phyloP scores from a whole-genome alignment of 495 filamentous ascomycete species.

The Sabuloglossum arenarium region DNA sequence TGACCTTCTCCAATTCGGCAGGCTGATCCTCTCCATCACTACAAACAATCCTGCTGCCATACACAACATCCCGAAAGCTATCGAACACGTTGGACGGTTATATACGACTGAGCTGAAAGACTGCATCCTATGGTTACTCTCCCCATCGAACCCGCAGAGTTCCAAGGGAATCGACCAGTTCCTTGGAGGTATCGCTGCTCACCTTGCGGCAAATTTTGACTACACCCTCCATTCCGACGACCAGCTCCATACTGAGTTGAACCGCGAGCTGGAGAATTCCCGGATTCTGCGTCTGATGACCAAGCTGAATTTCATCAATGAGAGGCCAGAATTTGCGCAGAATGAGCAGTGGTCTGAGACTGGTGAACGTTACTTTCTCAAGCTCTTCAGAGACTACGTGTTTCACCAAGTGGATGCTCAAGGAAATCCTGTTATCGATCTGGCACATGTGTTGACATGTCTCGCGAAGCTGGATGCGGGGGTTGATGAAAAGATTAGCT shows the following conservation, averaged over 20 bases:
- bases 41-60: conserved; percentile 35
- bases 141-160: conserved; percentile 18
- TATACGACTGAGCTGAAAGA: conserved; percentile 59
- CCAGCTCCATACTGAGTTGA: conserved; percentile 43
- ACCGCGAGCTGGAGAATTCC: conserved; percentile 77
- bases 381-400: conserved; percentile 89
- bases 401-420: conserved; percentile 84
- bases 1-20: conserved; percentile 73
- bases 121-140: conserved; percentile 56
- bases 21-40: conserved; percentile 59
- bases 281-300: conserved; percentile 60
- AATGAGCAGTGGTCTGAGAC: conserved; percentile 67
- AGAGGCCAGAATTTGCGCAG: conserved; percentile 65
- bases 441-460: conserved; percentile 65
- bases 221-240: conserved; percentile 55
- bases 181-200: conserved; percentile 49
- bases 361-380: conserved; percentile 74
- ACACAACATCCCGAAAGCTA: conserved; percentile 34
- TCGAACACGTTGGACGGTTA: conserved; percentile 48
- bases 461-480: conserved; percentile 88
- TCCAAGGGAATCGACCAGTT: conserved; percentile 58
- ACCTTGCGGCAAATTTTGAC: conserved; percentile 51
- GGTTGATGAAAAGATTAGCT: conserved; percentile 59
- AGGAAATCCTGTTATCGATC: conserved; percentile 57
- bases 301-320: conserved; percentile 70